Evolutionary conservation across 441 rosid species (phyloP).

Genomic region (Corymbia citriodora): DNA sequence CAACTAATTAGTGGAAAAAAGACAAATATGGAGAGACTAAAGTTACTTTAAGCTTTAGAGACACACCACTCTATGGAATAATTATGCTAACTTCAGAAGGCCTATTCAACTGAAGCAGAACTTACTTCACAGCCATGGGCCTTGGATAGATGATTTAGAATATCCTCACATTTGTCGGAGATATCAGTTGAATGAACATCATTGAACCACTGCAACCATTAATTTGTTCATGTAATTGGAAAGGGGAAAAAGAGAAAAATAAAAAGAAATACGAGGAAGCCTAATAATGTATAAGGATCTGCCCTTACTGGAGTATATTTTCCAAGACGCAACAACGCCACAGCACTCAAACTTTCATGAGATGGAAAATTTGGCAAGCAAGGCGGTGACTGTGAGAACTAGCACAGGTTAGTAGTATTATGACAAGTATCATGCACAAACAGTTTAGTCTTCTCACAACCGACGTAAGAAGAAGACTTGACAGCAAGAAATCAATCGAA

Average conservation of each 20-base stretch:
- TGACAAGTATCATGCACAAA: neutral
- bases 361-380: conserved; percentile 64
- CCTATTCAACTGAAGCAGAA: neutral
- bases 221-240: neutral
- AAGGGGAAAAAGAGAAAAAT: neutral
- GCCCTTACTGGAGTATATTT: conserved; percentile 56
- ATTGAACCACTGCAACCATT: conserved; percentile 71
- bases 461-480: neutral
- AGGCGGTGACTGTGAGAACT: conserved; percentile 49
- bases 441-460: neutral
- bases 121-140: conserved; percentile 82
- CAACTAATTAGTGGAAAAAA: neutral
- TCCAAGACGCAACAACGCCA: conserved; percentile 65
- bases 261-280: neutral
- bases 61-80: neutral
- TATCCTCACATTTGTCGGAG: conserved; percentile 69
- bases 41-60: neutral
- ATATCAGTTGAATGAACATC: conserved; percentile 78
- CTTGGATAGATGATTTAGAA: conserved; percentile 49
- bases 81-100: neutral
- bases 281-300: conserved; percentile 6
- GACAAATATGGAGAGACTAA: neutral
- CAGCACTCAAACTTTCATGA: conserved; percentile 21
- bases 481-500: neutral
- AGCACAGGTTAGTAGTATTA: neutral